phyloP scores from a whole-genome alignment of 2,329 filamentous ascomycete species.

The Alternaria gaisen region DNA sequence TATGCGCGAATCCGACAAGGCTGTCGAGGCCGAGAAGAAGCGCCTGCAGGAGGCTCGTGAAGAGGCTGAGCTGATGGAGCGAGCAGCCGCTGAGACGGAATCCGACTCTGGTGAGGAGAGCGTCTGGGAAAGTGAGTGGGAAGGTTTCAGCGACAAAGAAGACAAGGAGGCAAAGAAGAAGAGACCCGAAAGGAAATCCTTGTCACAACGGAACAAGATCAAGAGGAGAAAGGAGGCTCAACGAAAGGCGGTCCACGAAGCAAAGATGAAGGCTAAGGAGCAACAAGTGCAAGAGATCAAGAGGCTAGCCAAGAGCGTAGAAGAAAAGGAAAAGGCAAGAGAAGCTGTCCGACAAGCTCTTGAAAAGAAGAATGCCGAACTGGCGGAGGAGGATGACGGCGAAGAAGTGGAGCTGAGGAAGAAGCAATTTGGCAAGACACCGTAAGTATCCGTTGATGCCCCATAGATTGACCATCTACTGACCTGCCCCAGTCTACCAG shows the following conservation, averaged over 20 bases:
- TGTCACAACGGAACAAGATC: constrained; percentile 83
- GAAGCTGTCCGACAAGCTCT: constrained; percentile 37
- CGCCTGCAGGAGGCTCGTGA: constrained; percentile 73
- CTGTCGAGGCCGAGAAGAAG: constrained; percentile 79
- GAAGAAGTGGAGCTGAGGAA: constrained; percentile 65
- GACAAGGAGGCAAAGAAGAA: constrained; percentile 73
- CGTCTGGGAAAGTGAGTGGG: constrained; percentile 87
- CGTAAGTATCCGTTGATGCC: constrained; percentile 39
- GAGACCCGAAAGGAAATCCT: constrained; percentile 84
- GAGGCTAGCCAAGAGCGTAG: constrained; percentile 71
- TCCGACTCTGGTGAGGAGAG: constrained; percentile 85
- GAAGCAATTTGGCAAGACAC: constrained; percentile 74
- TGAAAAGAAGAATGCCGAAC: constrained; percentile 36
- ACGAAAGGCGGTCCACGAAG: constrained; percentile 76
- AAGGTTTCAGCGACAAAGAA: constrained; percentile 62
- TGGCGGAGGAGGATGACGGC: constrained; percentile 45
- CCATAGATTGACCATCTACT: constrained; percentile 3
- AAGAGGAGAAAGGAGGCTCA: constrained; percentile 91
- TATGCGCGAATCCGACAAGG: constrained; percentile 77
- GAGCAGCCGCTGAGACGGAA: constrained; percentile 76
- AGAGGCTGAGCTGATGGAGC: constrained; percentile 72
- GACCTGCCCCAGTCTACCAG: constrained; percentile 67
- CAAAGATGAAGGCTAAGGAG: constrained; percentile 75
- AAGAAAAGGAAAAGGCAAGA: constrained; percentile 64
- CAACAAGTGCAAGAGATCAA: constrained; percentile 76